A percentile compares a stretch with the other conserved stretches of the same genome.
Evolutionary conservation across 2,329 filamentous ascomycete genomes (phyloP).

Genomic region (Apiospora koreana): DNA sequence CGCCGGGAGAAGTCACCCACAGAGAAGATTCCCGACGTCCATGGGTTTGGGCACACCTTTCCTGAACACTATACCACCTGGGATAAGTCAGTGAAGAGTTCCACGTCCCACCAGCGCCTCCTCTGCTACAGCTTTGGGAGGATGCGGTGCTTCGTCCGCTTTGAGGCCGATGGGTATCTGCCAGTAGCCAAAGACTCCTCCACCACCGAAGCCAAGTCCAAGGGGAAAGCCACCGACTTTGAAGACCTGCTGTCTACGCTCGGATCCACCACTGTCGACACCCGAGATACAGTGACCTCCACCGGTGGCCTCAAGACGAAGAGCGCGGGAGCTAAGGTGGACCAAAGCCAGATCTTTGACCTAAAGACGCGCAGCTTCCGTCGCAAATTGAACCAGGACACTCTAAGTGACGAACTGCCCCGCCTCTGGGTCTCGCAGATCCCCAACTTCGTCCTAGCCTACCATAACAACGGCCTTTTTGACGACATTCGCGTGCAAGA

Average conservation of each 20-base stretch:
- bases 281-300: neutral
- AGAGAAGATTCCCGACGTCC: conserved; percentile 55
- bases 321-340: conserved; percentile 26
- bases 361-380: conserved; percentile 43
- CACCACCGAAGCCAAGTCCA: neutral
- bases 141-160: conserved; percentile 53
- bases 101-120: conserved; percentile 63
- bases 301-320: conserved; percentile 14
- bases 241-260: conserved; percentile 2
- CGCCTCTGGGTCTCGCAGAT: conserved; percentile 44
- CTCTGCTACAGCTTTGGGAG: conserved; percentile 59
- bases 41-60: conserved; percentile 67
- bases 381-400: conserved; percentile 25
- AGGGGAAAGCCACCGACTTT: neutral
- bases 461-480: conserved; percentile 39
- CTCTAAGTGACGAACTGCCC: conserved; percentile 38
- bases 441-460: conserved; percentile 42
- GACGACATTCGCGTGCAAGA: conserved; percentile 26
- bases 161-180: conserved; percentile 59
- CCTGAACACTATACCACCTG: conserved; percentile 67
- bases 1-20: conserved; percentile 61
- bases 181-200: neutral
- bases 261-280: neutral
- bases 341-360: conserved; percentile 40
- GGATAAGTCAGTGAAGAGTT: conserved; percentile 54